Evolutionary conservation across 139 green algal species (phyloP).

Genomic region (Trebouxia sp.): DNA sequence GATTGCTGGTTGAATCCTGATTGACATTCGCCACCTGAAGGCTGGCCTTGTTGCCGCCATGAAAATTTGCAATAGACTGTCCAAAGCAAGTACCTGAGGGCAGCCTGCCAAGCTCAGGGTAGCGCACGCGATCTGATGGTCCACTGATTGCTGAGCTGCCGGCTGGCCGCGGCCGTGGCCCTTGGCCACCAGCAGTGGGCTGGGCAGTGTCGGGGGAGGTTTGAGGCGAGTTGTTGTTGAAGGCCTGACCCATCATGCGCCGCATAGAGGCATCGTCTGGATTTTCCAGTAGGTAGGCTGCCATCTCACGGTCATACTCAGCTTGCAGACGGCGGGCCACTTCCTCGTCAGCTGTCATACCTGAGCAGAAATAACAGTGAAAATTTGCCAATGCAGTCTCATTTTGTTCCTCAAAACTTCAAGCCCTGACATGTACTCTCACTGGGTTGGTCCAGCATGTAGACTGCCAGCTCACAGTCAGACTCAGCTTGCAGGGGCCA

Average conservation of each 20-base stretch:
- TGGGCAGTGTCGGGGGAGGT: background rate
- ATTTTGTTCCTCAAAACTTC: too few species aligned
- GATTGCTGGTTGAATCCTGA: too few species aligned
- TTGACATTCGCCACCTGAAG: too few species aligned
- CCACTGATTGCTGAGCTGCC: background rate
- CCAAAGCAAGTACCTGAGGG: too few species aligned
- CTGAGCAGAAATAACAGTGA: background rate
- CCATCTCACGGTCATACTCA: constrained; percentile 25
- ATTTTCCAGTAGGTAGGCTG: background rate
- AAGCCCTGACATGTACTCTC: too few species aligned
- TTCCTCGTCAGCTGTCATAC: constrained; percentile 22
- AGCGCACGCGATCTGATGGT: background rate
- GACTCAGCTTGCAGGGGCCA: too few species aligned
- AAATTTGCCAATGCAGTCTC: too few species aligned
- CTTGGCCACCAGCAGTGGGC: background rate
- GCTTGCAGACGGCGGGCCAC: constrained; percentile 21
- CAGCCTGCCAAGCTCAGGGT: too few species aligned
- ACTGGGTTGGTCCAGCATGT: too few species aligned
- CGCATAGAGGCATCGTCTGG: constrained; percentile 9
- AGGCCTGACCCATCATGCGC: background rate
- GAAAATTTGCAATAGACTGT: too few species aligned
- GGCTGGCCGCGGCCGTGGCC: background rate
- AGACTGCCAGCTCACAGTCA: too few species aligned
- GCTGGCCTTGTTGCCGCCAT: too few species aligned
- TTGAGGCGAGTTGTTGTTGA: background rate